Base-by-base conservation (phyloP, 2,329 filamentous ascomycete genomes). In the Leptographium radiaticola region DNA sequence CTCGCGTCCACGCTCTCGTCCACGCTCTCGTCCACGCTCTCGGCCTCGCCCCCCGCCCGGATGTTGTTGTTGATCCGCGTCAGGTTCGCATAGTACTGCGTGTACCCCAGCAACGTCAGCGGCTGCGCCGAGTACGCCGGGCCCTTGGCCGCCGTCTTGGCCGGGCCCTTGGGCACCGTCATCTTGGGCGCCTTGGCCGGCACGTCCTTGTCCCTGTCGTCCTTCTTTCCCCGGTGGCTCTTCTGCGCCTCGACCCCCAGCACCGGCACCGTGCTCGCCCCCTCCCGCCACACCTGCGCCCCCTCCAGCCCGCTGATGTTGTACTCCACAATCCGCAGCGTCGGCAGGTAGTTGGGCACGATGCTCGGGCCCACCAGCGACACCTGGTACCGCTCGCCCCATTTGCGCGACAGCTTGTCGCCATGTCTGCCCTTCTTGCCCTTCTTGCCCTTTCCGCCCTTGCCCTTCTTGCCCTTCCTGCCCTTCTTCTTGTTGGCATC, bases 31-130 rank as follows among this genome's bases (percentile, higher is more conserved):
- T 13, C 12, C 4, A 2, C 59, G 18, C 62, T 40, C 54, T 42
- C 55, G 4, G 63, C 58, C 3, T 66, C 63, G 7, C 68, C 59
- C 2, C 57, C 58, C 2, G 68, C 63, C 49, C 31, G 20, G 12
- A 82, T 75, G 56, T 86, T 80, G 61, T 89, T 87, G 69, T 97
- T 94, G 68, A 95, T 84, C 55, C 80, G 71, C 0, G 91, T 97
- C n/a, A 98, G 71, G 66, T 98, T 98, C 57, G 91, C 89, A 67
- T 82, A 96, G 67, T 94, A 96, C 63, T 98, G 93, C 5, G 82
- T 89, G 67, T 89, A 96, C 6, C 87, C 82, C 4, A 85, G 75
- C 57, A 90, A 74, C 0, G 88, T 87, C 40, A 97, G 73, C 0
- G 87, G 74, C 65, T 98, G 93, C 9, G 86, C 82, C 20, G 84